Conservation (phyloP, 208 protist genomes). For the Naegleria lovaniensis region DNA sequence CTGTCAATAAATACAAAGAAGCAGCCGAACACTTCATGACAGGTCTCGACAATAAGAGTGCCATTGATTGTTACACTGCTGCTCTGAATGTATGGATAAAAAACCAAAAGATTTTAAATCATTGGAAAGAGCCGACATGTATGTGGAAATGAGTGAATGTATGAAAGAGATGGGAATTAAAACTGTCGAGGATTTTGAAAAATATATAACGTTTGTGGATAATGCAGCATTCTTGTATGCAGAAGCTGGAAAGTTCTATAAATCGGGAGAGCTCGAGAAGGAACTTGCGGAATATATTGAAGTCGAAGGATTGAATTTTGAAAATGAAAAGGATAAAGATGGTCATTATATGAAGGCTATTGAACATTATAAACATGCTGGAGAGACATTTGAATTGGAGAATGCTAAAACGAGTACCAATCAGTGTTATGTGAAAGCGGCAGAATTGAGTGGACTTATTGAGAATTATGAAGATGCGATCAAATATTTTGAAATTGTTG, state of each 20-base stretch:
- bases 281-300: neutral
- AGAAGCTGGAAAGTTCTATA: neutral
- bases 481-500: neutral
- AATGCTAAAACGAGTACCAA: neutral
- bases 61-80: neutral
- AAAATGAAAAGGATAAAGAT: neutral
- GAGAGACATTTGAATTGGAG: neutral
- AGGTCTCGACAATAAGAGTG: neutral
- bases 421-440: neutral
- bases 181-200: neutral
- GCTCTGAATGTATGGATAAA: neutral
- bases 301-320: neutral
- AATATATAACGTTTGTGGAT: neutral
- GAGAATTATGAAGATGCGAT: neutral
- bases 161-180: neutral
- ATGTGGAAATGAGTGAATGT: neutral
- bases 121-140: neutral
- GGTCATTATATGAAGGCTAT: neutral
- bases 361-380: neutral
- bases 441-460: neutral
- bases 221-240: neutral
- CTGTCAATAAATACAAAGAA: neutral
- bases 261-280: neutral
- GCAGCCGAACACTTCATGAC: neutral
- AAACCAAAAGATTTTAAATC: neutral